These are phyloP conservation scores for Datura wrightii DNA, from an alignment of 257 asterid genomes.

Conservation along the genomic window DNA sequence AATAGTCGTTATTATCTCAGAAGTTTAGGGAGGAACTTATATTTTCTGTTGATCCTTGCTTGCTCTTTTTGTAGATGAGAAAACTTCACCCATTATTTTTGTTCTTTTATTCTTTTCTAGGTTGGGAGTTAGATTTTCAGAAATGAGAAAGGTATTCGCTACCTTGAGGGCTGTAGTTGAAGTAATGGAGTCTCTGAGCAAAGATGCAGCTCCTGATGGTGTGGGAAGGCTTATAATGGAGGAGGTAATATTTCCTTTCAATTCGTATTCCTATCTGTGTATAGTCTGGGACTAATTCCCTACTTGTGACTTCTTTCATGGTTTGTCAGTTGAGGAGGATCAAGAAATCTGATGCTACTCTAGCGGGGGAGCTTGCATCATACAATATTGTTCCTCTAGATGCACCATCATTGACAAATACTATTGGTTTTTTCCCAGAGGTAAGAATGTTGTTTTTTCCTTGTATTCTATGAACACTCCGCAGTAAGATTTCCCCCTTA, in stretches of 20 bases:
- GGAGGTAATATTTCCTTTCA: conserved; percentile 60
- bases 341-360: conserved; percentile 72
- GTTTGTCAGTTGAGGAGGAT: conserved; percentile 77
- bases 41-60: not conserved
- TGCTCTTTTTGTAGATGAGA: conserved; percentile 1
- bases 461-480: not conserved
- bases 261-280: conserved; percentile 25
- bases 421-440: conserved; percentile 89
- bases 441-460: conserved; percentile 50
- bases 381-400: conserved; percentile 94
- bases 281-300: not conserved
- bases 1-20: conserved; percentile 1
- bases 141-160: conserved; percentile 80
- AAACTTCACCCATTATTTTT: conserved; percentile 32
- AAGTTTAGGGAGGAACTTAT: not conserved
- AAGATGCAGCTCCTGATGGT: conserved; percentile 76
- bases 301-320: conserved; percentile 19
- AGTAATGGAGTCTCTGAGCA: conserved; percentile 90
- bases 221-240: conserved; percentile 80
- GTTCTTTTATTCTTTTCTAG: conserved; percentile 50
- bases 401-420: conserved; percentile 83
- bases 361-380: conserved; percentile 74
- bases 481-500: not conserved
- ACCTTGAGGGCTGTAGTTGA: conserved; percentile 91
- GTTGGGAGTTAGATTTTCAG: conserved; percentile 62